Evolutionary conservation across 257 asterid species (phyloP).

Genomic region (Solanum piurae): DNA sequence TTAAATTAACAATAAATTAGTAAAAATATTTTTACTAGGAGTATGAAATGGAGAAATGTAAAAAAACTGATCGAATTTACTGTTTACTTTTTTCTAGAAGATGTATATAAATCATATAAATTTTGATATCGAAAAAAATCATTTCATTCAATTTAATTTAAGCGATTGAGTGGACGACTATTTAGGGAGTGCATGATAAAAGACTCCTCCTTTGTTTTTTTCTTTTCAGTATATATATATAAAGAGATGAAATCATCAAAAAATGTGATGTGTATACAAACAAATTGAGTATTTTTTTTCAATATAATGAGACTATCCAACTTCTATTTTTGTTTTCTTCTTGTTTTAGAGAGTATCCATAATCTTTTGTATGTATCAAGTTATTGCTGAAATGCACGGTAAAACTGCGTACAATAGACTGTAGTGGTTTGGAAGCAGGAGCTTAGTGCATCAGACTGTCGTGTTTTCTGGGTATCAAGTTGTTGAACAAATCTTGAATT

Average conservation of each 20-base stretch:
- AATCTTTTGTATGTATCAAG: neutral
- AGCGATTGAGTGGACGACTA: neutral
- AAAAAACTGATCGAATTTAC: neutral
- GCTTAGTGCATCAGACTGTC: neutral
- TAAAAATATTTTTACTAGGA: neutral
- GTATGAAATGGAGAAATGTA: neutral
- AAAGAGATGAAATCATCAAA: neutral
- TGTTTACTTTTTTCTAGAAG: neutral
- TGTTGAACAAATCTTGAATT: neutral
- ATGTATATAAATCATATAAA: too few species aligned
- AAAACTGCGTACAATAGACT: neutral
- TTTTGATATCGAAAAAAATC: too few species aligned
- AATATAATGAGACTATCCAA: neutral
- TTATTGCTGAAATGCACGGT: neutral
- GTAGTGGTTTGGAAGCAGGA: accelerated
- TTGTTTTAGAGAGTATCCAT: neutral
- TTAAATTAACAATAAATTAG: neutral
- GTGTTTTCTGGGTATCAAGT: neutral
- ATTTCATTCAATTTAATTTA: neutral
- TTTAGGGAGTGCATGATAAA: neutral
- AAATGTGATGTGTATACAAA: neutral
- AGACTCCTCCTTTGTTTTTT: neutral
- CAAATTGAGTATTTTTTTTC: neutral
- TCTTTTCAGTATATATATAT: neutral
- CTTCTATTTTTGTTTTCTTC: neutral